Base-by-base conservation (phyloP, 768 basidiomycete species). In the Pisolithus tinctorius region DNA sequence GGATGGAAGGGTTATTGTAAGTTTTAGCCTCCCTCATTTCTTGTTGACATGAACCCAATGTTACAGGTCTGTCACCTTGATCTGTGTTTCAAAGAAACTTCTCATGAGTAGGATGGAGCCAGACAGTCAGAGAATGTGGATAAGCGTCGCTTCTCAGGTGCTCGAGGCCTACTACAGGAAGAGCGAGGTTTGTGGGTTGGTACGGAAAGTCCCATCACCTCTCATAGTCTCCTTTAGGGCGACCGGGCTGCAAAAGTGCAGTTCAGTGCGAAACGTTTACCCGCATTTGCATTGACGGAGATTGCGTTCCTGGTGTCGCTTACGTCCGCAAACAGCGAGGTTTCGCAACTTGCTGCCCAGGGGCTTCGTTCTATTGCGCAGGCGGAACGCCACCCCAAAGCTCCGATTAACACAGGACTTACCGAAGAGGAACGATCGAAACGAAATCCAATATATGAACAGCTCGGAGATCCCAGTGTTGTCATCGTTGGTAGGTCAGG, bases 391-490 rank as follows among this genome's bases (percentile, higher is more conserved):
- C 76, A 82, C 45, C 78, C 80, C 4, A 74, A 74, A 48, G 79
- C 79, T 4, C 81, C 84, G 14, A 61, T 74, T 1, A 75, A 78
- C 37, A 66, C 70, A 6, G 71, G 71, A 7, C 60, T 80, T 17
- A 77, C 70, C 7, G 80, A 84, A 43, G 84, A 85, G 42, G 81
- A 84, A 57, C 71, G 77, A 23, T 79, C 81, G 13, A 84, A 82
- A 54, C 78, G 88, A 23, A 80, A 85, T 63, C 80, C 82, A 0
- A 78, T 88, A 38, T 90, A 88, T 53, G 87, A 89, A 51, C 82
- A 86, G 57, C 68, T 92, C 13, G 89, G 88, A 11, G 89, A 91
- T 60, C 85, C 86, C 1, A 79, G 80, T 48, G 74, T 85, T 2
- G 68, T 82, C 42, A 71, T 87, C 27, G 77, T 88, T 45, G 88